These are phyloP conservation scores for Polytrichum commune DNA, from an alignment of 225 moss, liverwort and hornwort genomes.

Conservation along the genomic window DNA sequence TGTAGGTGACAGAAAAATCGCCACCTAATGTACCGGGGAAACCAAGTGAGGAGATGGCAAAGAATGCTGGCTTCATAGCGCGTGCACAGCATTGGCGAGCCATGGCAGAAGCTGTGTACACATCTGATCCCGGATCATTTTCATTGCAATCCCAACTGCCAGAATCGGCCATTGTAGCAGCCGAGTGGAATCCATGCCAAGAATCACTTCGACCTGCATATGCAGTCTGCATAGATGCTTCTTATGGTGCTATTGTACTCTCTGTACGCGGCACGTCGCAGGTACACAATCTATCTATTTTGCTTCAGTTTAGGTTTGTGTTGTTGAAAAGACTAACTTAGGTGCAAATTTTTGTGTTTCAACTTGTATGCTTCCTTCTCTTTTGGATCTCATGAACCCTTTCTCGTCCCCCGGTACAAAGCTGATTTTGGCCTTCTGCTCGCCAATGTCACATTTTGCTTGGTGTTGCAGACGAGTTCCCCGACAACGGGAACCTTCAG, in stretches of 20 bases:
- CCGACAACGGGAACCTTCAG: too few relatives aligned
- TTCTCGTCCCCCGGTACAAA: too few relatives aligned
- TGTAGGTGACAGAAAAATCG: conserved; percentile 68
- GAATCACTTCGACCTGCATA: conserved; percentile 91
- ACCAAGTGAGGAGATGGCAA: conserved; percentile 40
- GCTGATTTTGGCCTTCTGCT: too few relatives aligned
- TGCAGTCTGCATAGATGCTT: conserved; percentile 70
- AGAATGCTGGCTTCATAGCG: conserved; percentile 63
- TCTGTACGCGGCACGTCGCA: conserved; percentile 91
- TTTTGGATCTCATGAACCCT: too few relatives aligned
- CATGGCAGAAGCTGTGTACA: conserved; percentile 78
- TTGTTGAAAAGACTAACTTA: too few relatives aligned
- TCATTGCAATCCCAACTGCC: conserved; percentile 79
- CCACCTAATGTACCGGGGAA: conserved; percentile 69
- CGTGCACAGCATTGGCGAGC: conserved; percentile 85
- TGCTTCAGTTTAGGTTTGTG: too few relatives aligned
- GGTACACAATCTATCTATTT: conserved; percentile 12
- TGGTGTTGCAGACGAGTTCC: too few relatives aligned
- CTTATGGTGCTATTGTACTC: conserved; percentile 87
- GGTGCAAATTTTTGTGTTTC: too few relatives aligned
- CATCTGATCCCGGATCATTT: conserved; percentile 67
- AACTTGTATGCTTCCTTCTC: too few relatives aligned
- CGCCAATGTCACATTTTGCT: too few relatives aligned
- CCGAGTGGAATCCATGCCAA: conserved; percentile 60
- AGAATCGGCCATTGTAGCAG: conserved; percentile 79